Evolutionary conservation across 768 basidiomycete genomes (phyloP).

Genomic region (Suillus paluster): DNA sequence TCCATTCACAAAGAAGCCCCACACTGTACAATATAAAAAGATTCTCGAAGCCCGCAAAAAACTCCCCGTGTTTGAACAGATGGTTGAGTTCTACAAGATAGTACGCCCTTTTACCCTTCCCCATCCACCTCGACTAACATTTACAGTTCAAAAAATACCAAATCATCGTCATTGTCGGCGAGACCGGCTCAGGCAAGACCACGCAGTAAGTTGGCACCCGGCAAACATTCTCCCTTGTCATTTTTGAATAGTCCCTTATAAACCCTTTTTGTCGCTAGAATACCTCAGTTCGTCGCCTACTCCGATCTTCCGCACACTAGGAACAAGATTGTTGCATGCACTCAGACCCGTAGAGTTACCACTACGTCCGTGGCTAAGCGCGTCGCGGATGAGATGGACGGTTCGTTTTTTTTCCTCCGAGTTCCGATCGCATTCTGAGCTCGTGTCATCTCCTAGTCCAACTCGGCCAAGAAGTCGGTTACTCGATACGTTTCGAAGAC

Average conservation of each 20-base stretch:
- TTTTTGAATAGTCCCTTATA: slow-evolving; percentile 29
- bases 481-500: slow-evolving; percentile 98
- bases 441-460: slow-evolving; percentile 55
- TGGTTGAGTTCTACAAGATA: slow-evolving; percentile 91
- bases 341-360: slow-evolving; percentile 94
- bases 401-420: slow-evolving; percentile 47
- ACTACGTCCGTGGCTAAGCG: slow-evolving; percentile 99
- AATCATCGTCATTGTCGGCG: slow-evolving; percentile 90
- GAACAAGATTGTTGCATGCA: slow-evolving; percentile 94
- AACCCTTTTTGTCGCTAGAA: slow-evolving; percentile 52
- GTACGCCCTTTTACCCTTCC: slow-evolving; percentile 49
- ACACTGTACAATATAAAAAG: slow-evolving; percentile 80
- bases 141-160: slow-evolving; percentile 52
- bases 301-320: slow-evolving; percentile 91
- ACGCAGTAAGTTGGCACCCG: slow-evolving; percentile 71
- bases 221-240: slow-evolving; percentile 24
- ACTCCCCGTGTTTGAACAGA: slow-evolving; percentile 89
- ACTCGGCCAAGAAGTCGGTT: slow-evolving; percentile 94
- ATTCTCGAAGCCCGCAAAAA: slow-evolving; percentile 86
- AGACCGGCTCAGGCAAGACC: slow-evolving; percentile 95
- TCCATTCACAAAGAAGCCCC: slow-evolving; percentile 85
- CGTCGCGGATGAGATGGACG: slow-evolving; percentile 99
- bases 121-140: neutral
- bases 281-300: slow-evolving; percentile 95
- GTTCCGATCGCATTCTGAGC: neutral